These are phyloP conservation scores for Cicer cuneatum DNA, from an alignment of 306 rosid species.

Conservation along the genomic window DNA sequence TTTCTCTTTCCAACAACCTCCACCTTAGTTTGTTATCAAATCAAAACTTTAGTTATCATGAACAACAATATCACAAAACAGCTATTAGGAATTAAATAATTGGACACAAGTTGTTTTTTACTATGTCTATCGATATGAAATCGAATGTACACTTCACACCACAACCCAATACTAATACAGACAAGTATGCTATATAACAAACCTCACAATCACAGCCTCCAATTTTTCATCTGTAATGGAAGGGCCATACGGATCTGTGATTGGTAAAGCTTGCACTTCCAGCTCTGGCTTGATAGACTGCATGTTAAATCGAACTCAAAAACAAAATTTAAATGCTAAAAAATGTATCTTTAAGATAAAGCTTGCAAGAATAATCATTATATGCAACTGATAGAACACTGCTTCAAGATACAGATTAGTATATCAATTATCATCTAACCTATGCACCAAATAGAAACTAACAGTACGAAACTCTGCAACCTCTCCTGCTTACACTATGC, in stretches of 20 bases:
- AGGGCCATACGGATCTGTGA: conserved; percentile 92
- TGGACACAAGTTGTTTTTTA: conserved; percentile 17
- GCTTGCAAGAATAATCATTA: conserved; percentile 14
- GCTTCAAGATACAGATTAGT: conserved; percentile 27
- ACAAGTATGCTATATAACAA: conserved; percentile 36
- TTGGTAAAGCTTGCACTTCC: conserved; percentile 79
- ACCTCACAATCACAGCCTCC: conserved; percentile 97
- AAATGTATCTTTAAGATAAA: neutral
- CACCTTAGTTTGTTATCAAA: conserved; percentile 19
- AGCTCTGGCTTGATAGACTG: conserved; percentile 88
- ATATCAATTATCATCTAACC: conserved; percentile 3
- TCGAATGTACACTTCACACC: conserved; percentile 16
- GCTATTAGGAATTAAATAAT: conserved; percentile 18
- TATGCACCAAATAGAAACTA: conserved; percentile 32
- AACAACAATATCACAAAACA: neutral
- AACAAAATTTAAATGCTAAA: conserved; percentile 21
- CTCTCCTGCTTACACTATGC: conserved; percentile 8
- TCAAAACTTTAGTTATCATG: conserved; percentile 18
- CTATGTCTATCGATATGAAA: conserved; percentile 3
- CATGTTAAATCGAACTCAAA: conserved; percentile 23
- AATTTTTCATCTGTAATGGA: conserved; percentile 79
- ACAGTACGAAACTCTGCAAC: conserved; percentile 18
- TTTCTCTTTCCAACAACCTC: neutral
- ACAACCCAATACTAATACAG: conserved; percentile 24
- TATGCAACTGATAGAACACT: neutral